These are phyloP conservation scores for Colletotrichum lentis DNA, from an alignment of 2,329 filamentous ascomycete species.

Conservation along the genomic window DNA sequence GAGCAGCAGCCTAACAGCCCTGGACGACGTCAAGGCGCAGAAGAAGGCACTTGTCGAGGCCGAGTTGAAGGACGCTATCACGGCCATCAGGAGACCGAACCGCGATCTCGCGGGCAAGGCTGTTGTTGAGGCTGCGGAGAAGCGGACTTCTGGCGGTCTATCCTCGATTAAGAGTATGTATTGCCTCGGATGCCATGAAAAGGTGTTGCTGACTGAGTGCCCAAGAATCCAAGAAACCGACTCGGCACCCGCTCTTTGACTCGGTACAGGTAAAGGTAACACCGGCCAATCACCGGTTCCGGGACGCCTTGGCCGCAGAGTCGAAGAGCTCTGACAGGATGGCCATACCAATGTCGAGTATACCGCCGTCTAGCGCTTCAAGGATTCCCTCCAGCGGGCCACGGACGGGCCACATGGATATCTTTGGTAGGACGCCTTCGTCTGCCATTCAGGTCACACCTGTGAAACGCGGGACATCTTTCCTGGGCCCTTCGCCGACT, in stretches of 20 bases:
- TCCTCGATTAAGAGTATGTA: conserved; percentile 60
- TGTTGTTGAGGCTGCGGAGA: conserved; percentile 72
- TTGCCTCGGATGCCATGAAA: background rate
- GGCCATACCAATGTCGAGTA: conserved; percentile 36
- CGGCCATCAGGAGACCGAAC: conserved; percentile 77
- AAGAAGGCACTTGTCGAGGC: conserved; percentile 74
- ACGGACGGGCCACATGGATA: conserved; percentile 45
- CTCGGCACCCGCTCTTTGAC: conserved; percentile 49
- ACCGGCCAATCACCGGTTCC: conserved; percentile 63
- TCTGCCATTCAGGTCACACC: conserved; percentile 39
- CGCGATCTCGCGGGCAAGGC: conserved; percentile 73
- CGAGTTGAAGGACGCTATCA: conserved; percentile 77
- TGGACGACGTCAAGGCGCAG: conserved; percentile 65
- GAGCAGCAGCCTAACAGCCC: conserved; percentile 58
- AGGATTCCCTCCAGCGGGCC: conserved; percentile 55
- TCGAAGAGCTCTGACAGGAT: conserved; percentile 37
- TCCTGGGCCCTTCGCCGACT: conserved; percentile 8
- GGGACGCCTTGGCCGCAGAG: conserved; percentile 55
- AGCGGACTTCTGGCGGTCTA: conserved; percentile 59
- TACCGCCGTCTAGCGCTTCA: conserved; percentile 51
- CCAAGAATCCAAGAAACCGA: conserved; percentile 62
- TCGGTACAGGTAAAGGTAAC: conserved; percentile 65
- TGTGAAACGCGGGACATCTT: conserved; percentile 12
- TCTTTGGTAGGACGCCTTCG: conserved; percentile 40
- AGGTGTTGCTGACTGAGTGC: conserved; percentile 40